Evolutionary conservation across 2,329 filamentous ascomycete genomes (phyloP).

Genomic region (Uncinocarpus reesii): DNA sequence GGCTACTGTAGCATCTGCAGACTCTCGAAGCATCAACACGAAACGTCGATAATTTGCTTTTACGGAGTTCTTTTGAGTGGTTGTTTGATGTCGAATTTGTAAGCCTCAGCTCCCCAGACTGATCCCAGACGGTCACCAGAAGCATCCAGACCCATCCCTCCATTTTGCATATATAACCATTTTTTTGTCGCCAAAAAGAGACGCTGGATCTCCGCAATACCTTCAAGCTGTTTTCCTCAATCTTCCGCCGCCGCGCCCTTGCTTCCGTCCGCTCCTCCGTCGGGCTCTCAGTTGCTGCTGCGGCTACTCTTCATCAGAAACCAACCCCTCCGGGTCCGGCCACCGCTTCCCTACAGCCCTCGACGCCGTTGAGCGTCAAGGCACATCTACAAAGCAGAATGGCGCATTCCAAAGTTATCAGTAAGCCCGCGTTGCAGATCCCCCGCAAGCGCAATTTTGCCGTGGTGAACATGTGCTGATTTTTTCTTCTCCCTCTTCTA

Average conservation of each 20-base stretch:
- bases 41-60: constrained; percentile 6
- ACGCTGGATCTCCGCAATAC: constrained; percentile 28
- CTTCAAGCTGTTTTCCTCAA: constrained; percentile 89
- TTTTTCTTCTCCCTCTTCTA: constrained; percentile 11
- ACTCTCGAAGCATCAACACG: not conserved
- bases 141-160: not conserved
- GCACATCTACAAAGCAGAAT: constrained; percentile 39
- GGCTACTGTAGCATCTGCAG: constrained; percentile 1
- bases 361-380: constrained; percentile 35
- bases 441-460: not conserved
- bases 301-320: constrained; percentile 57
- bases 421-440: constrained; percentile 42
- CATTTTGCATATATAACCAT: constrained; percentile 5
- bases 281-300: constrained; percentile 61
- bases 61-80: not conserved
- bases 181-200: too few species aligned
- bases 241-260: constrained; percentile 55
- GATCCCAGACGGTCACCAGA: not conserved
- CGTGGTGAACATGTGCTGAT: not conserved
- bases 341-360: constrained; percentile 26
- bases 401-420: constrained; percentile 91
- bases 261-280: constrained; percentile 61
- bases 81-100: constrained; percentile 5
- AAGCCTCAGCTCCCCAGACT: constrained; percentile 5
- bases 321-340: constrained; percentile 31